Evolutionary conservation across 495 filamentous ascomycete species (phyloP).

Genomic region (Aspergillus ellipticus): DNA sequence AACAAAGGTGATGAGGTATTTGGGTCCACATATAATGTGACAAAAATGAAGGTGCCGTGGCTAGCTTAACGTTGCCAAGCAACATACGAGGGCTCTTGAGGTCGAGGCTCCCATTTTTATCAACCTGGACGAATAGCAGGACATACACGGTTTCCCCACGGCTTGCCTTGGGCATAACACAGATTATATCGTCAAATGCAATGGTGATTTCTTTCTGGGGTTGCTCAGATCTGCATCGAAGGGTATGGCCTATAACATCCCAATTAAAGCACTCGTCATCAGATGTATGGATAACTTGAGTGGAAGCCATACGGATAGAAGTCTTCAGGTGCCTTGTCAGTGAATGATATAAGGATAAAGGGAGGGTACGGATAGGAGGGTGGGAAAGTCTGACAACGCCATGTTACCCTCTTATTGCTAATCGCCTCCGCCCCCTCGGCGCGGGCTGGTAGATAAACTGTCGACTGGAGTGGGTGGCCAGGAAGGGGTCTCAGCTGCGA

Average conservation of each 20-base stretch:
- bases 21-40: constrained; percentile 19
- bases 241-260: neutral
- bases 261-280: neutral
- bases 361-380: no score
- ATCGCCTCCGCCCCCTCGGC: no score
- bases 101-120: neutral
- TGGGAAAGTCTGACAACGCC: no score
- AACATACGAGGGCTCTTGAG: neutral
- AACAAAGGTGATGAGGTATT: constrained; percentile 24
- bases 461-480: no score
- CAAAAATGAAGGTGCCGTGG: constrained; percentile 16
- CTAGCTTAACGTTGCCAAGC: constrained; percentile 18
- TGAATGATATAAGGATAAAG: no score
- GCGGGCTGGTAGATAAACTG: no score
- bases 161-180: constrained; percentile 16
- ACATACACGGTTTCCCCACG: constrained; percentile 7
- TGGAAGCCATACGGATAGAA: neutral
- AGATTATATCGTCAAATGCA: constrained; percentile 28
- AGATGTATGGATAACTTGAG: neutral
- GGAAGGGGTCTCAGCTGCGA: no score
- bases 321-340: no score
- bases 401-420: no score
- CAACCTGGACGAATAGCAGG: constrained; percentile 25
- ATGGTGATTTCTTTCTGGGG: constrained; percentile 16
- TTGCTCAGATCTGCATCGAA: neutral